Evolutionary conservation across 306 rosid genomes (phyloP), one percentile per base, ranked within the genome.

Genomic region (Gynostemma pentaphyllum): DNA sequence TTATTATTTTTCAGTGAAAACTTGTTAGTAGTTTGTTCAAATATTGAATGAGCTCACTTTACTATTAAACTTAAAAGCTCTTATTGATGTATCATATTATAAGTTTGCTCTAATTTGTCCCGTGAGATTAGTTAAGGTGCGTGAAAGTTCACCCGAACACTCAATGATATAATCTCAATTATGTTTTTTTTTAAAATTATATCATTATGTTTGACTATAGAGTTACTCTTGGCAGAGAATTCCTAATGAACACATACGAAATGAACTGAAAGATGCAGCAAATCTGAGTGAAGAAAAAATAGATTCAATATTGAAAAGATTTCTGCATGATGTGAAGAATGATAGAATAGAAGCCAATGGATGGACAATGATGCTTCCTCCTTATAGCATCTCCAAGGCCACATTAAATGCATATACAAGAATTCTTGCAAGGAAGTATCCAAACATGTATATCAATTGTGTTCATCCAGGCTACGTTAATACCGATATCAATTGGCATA

Each of bases 311-410:
- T 15, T 86, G 71, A 68, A 49, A 72, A 80, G 40, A 48, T 80
- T 78, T 52, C 49, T 76, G 34, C 11, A 56, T 14, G 84, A 82
- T 66, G 29, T 76, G 34, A 74, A 76, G 69, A 82, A 56, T 64
- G 75, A 82, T 45, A 40, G 51, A 24, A 68, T 80, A 45, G 87
- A 82, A 70, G 73, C 64, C 14, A 82, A 80, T 56, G 86, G 84
- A 45, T 85, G 94, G 94, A 1, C 56, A 29, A 45, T 57, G 76
- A 78, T 85, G 87, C 75, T 80, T 18, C 94, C 89, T 11, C 65
- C 83, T 0, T 78, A 83, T 32, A 73, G 85, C 76, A 73, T 83
- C 39, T 83, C 83, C 30, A 83, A 83, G 78, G 70, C 62, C 5
- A 27, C 78, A 26, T 57, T 80, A 15, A 83, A 83, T 68, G 85